These are phyloP conservation scores for Rhodotorula paludigena DNA, from an alignment of 768 basidiomycete genomes.

Conservation along the genomic window DNA sequence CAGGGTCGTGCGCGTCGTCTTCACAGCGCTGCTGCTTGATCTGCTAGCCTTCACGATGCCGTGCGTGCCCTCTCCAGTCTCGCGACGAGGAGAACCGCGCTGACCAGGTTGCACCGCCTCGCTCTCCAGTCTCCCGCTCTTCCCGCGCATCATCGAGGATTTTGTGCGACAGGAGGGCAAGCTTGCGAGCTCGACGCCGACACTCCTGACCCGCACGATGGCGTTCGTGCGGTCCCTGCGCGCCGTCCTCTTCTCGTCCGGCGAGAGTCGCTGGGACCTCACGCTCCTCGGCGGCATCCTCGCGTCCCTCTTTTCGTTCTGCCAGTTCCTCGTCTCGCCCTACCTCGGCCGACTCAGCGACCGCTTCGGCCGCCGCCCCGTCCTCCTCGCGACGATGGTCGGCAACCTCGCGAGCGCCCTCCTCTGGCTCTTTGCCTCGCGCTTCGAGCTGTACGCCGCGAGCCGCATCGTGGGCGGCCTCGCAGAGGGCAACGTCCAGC, in stretches of 20 bases:
- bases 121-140: conserved; percentile 73
- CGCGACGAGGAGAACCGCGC: background rate
- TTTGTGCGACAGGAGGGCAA: conserved; percentile 27
- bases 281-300: conserved; percentile 91
- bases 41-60: conserved; percentile 59
- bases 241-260: conserved; percentile 59
- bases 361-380: conserved; percentile 75
- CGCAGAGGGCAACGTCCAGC: conserved; percentile 94
- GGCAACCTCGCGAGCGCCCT: conserved; percentile 80
- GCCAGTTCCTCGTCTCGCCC: conserved; percentile 77
- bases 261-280: conserved; percentile 63
- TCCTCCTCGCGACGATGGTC: conserved; percentile 80
- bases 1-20: conserved; percentile 74
- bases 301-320: conserved; percentile 88
- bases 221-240: conserved; percentile 63
- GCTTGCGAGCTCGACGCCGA: conserved; percentile 47
- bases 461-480: conserved; percentile 87
- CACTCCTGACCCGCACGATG: conserved; percentile 65
- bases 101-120: conserved; percentile 26
- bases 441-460: conserved; percentile 46
- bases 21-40: conserved; percentile 83
- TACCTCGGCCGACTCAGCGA: conserved; percentile 79
- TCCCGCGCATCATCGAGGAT: conserved; percentile 87
- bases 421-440: conserved; percentile 56
- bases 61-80: background rate